A percentile compares a stretch with the other conserved stretches of the same genome.
Conservation (phyloP, 148 eudicot genomes). For the Spergularia marina region DNA sequence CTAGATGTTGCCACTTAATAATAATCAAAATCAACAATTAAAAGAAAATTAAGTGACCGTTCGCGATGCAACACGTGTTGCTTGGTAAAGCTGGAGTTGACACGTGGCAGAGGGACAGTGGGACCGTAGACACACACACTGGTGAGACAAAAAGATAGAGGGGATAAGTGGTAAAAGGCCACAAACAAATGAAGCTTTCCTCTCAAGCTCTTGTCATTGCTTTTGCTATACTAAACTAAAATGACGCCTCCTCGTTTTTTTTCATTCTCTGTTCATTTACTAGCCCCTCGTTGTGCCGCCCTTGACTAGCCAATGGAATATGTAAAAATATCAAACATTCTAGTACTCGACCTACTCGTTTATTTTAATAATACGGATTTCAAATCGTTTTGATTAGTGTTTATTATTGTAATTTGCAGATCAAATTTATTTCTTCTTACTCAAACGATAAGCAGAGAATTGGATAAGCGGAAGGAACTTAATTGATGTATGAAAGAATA, state of each 20-base stretch:
- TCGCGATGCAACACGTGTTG: conserved; percentile 1
- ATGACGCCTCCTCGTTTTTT: not conserved
- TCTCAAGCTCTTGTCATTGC: conserved; percentile 9
- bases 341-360: no score
- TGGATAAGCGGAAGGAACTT: no score
- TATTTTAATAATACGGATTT: no score
- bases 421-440: no score
- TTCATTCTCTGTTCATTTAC: not conserved
- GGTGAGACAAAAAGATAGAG: conserved; percentile 23
- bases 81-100: not conserved
- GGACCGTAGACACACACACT: conserved; percentile 20
- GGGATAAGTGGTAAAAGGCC: conserved; percentile 17
- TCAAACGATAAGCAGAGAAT: no score
- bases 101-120: conserved; percentile 9
- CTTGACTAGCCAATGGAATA: no score
- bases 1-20: not conserved
- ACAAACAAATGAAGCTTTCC: not conserved
- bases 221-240: not conserved
- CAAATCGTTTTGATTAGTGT: no score
- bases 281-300: not conserved
- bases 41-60: not conserved
- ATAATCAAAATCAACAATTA: not conserved
- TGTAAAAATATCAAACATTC: no score
- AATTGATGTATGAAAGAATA: no score
- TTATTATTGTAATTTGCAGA: no score